Conservation (phyloP, 108 stramenopile genomes). For the Cyclotella kingstonii region DNA sequence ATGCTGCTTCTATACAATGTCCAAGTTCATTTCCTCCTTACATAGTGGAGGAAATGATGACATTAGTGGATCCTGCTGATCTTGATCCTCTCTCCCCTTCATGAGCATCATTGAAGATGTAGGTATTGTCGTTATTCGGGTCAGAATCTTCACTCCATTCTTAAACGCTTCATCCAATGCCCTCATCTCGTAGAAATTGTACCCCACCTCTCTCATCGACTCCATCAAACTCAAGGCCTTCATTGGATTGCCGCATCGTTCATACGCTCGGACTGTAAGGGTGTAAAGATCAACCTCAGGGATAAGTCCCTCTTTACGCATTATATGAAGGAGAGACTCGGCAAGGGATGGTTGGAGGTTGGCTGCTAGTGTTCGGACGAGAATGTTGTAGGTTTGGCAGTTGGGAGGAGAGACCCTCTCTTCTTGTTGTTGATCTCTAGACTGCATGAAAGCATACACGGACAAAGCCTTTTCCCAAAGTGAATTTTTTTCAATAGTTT, state of each 20-base stretch:
- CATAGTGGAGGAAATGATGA: too few relatives aligned
- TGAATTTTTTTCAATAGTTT: slow-evolving; percentile 17
- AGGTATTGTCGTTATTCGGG: slow-evolving; percentile 8
- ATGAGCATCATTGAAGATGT: neutral
- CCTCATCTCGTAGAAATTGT: slow-evolving; percentile 72
- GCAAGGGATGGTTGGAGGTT: slow-evolving; percentile 57
- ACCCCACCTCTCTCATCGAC: slow-evolving; percentile 73
- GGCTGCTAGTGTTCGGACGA: slow-evolving; percentile 59
- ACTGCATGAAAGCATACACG: slow-evolving; percentile 71
- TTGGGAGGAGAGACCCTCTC: slow-evolving; percentile 63
- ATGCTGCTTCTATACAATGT: too few relatives aligned
- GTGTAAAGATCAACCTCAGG: slow-evolving; percentile 84
- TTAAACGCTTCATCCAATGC: slow-evolving; percentile 77
- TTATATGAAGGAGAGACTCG: slow-evolving; percentile 62
- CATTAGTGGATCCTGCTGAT: too few relatives aligned
- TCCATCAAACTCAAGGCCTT: slow-evolving; percentile 79
- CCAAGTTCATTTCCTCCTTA: too few relatives aligned
- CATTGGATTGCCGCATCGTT: slow-evolving; percentile 69
- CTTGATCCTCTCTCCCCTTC: too few relatives aligned
- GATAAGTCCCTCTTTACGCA: slow-evolving; percentile 68
- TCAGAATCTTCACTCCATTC: slow-evolving; percentile 65
- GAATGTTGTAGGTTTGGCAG: slow-evolving; percentile 73
- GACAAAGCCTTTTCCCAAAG: slow-evolving; percentile 53
- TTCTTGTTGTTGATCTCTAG: slow-evolving; percentile 27
- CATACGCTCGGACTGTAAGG: slow-evolving; percentile 69